phyloP scores from a whole-genome alignment of 352 stramenopile species.

The Phytophthora fragariae region DNA sequence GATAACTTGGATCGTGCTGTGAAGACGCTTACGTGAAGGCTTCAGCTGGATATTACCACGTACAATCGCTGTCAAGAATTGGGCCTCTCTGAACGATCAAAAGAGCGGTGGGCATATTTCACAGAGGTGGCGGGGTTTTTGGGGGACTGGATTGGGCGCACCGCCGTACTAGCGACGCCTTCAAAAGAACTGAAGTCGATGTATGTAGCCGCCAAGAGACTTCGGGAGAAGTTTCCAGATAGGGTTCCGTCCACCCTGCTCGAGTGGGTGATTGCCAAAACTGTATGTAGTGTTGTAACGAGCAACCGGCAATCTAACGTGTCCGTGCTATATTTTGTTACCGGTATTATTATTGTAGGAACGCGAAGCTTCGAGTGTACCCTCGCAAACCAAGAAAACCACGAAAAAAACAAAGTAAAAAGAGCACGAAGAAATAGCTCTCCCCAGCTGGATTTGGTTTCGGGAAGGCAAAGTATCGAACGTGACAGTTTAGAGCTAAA shows the following conservation, averaged over 20 bases:
- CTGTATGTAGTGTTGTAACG: background rate
- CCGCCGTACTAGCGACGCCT: background rate
- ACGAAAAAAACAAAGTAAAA: background rate
- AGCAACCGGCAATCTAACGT: background rate
- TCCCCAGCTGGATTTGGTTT: too few species aligned
- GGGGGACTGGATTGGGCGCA: background rate
- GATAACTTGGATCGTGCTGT: too few species aligned
- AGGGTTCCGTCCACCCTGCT: background rate
- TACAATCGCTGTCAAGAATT: background rate
- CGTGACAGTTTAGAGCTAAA: too few species aligned
- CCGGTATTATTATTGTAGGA: background rate
- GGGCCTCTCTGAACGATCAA: background rate
- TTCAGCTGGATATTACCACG: background rate
- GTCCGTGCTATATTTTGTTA: background rate
- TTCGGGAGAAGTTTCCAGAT: background rate
- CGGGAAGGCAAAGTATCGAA: too few species aligned
- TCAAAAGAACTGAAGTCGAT: background rate
- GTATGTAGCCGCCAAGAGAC: too few species aligned
- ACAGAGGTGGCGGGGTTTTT: background rate
- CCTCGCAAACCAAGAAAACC: background rate
- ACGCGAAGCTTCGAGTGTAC: background rate
- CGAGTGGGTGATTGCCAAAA: background rate
- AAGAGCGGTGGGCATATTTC: background rate
- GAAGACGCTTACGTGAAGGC: too few species aligned
- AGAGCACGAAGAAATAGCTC: background rate